Conservation (phyloP, 148 eudicot genomes). For the Polygonum aviculare region DNA sequence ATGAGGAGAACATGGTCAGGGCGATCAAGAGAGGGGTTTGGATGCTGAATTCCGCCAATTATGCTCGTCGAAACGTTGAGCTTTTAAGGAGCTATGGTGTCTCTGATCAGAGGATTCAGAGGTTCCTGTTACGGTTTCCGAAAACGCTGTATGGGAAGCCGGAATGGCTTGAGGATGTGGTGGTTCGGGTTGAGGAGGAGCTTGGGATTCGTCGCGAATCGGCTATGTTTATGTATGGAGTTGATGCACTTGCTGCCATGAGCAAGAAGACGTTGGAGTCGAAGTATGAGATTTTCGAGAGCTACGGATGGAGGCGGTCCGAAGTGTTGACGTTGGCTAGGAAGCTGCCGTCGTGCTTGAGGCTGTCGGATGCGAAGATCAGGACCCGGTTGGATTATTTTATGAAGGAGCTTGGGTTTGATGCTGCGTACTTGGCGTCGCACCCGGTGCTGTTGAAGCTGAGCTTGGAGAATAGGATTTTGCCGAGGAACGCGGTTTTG, state of each 20-base stretch:
- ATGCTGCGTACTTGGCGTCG: conserved; percentile 14
- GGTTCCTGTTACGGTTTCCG: neutral
- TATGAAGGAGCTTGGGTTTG: conserved; percentile 21
- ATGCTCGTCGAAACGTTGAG: conserved; percentile 4
- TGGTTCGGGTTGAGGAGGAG: conserved; percentile 10
- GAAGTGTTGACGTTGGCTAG: conserved; percentile 13
- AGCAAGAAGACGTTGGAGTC: conserved; percentile 10
- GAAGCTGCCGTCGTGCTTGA: conserved; percentile 12
- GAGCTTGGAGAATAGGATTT: conserved; percentile 19
- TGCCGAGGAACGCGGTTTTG: conserved; percentile 18
- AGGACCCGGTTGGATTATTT: conserved; percentile 12
- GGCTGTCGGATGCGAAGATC: conserved; percentile 12
- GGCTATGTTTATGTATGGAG: conserved; percentile 9
- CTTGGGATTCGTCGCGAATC: conserved; percentile 1
- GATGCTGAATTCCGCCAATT: conserved; percentile 5
- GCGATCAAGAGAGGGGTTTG: conserved; percentile 6
- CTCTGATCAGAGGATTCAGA: neutral
- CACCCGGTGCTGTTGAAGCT: conserved; percentile 14
- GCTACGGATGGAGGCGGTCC: conserved; percentile 19
- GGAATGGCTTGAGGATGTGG: conserved; percentile 10
- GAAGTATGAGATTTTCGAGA: conserved; percentile 16
- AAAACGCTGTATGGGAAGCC: neutral
- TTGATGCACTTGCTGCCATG: conserved; percentile 6
- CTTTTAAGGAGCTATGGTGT: conserved; percentile 8
- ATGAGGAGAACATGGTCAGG: conserved; percentile 6